Conservation (phyloP, 306 rosid genomes). For the Vigna angularis region DNA sequence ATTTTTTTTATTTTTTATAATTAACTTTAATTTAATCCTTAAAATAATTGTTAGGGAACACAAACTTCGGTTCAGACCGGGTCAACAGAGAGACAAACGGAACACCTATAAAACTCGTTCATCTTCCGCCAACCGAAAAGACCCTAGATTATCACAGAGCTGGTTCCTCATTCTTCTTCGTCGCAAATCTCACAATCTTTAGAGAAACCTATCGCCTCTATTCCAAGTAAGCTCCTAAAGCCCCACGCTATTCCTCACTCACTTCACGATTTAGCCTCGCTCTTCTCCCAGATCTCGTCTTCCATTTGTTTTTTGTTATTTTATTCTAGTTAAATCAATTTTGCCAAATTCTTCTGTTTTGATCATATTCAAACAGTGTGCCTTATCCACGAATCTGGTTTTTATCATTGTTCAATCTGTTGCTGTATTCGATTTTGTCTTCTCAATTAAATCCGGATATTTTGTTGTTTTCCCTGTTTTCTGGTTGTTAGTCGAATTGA, state of each 20-base stretch:
- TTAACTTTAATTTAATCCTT: too few species aligned
- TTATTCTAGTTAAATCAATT: background rate
- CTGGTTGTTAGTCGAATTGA: background rate
- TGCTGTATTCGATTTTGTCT: background rate
- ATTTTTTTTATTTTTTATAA: too few species aligned
- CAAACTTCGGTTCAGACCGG: background rate
- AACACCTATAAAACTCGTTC: background rate
- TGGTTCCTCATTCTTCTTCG: background rate
- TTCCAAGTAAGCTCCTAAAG: slow-evolving; percentile 34
- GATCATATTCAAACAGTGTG: background rate
- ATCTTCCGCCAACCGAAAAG: background rate
- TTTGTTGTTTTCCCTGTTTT: background rate
- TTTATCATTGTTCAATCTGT: background rate
- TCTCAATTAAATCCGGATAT: background rate
- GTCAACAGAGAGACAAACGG: background rate
- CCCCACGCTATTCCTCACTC: background rate
- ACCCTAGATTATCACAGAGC: background rate
- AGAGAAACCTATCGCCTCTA: background rate
- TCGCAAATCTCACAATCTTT: slow-evolving; percentile 33
- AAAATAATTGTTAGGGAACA: background rate
- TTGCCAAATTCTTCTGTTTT: background rate
- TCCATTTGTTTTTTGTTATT: background rate
- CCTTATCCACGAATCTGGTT: background rate
- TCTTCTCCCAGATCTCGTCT: slow-evolving; percentile 31
- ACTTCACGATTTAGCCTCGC: background rate